Conservation (phyloP, 805 yeast species). For the Brettanomyces anomalus region DNA sequence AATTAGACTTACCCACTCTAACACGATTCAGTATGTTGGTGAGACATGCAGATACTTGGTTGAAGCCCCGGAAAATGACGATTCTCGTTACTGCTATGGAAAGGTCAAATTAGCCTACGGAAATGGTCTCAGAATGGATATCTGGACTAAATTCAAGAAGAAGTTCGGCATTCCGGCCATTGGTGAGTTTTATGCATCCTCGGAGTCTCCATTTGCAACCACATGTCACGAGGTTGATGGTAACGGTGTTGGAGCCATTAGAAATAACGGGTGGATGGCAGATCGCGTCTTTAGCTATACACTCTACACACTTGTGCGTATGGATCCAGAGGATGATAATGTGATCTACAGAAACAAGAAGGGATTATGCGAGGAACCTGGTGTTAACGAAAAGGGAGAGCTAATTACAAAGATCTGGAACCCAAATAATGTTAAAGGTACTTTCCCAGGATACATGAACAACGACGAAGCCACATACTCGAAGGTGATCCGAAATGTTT, state of each 20-base stretch:
- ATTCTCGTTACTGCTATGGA: constrained; percentile 18
- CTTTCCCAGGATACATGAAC: constrained; percentile 86
- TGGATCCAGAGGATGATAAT: constrained; percentile 75
- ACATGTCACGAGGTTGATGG: constrained; percentile 57
- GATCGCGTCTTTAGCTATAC: constrained; percentile 40
- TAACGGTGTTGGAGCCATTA: constrained; percentile 78
- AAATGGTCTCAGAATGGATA: constrained; percentile 82
- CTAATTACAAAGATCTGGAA: constrained; percentile 66
- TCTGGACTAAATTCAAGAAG: constrained; percentile 73
- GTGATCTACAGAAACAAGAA: constrained; percentile 59
- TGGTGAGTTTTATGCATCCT: constrained; percentile 91
- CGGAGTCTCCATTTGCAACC: constrained; percentile 86
- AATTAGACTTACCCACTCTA: constrained; percentile 58
- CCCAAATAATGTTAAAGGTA: constrained; percentile 50
- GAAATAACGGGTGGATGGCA: constrained; percentile 73
- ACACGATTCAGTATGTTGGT: constrained; percentile 89
- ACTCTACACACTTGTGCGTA: constrained; percentile 51
- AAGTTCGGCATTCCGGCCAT: constrained; percentile 67
- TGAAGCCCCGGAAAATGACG: constrained; percentile 34
- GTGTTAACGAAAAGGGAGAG: constrained; percentile 72
- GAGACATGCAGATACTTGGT: constrained; percentile 85
- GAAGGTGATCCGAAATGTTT: constrained; percentile 66
- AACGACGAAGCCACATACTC: constrained; percentile 71
- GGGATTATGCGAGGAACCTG: constrained; percentile 53
- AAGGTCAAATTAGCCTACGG: constrained; percentile 69